These are phyloP conservation scores for Fusarium circinatum DNA, from an alignment of 2,329 filamentous ascomycete genomes.

Conservation along the genomic window DNA sequence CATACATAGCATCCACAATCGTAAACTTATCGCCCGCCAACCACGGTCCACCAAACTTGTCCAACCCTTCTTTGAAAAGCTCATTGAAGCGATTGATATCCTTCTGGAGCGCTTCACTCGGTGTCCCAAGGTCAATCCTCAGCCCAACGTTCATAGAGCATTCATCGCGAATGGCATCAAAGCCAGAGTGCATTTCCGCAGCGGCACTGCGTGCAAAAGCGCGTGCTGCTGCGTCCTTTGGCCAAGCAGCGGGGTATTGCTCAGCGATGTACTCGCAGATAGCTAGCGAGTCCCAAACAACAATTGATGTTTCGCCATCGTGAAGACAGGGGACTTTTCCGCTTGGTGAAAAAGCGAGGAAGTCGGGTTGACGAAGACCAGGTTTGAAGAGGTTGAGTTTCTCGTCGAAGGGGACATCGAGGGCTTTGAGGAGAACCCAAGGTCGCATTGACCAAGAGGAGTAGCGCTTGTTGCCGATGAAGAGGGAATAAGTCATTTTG, in stretches of 20 bases:
- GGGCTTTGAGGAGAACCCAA: conserved; percentile 57
- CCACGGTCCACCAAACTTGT: conserved; percentile 55
- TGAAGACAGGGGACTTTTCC: conserved; percentile 57
- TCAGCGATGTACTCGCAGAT: conserved; percentile 61
- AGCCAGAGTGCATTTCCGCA: conserved; percentile 60
- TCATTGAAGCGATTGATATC: conserved; percentile 51
- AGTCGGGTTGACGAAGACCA: conserved; percentile 48
- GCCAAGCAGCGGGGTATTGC: conserved; percentile 55
- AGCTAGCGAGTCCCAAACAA: conserved; percentile 60
- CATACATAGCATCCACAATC: conserved; percentile 55
- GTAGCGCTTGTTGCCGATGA: conserved; percentile 58
- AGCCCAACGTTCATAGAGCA: conserved; percentile 56
- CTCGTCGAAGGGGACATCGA: conserved; percentile 56
- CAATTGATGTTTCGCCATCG: conserved; percentile 43
- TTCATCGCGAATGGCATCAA: conserved; percentile 53
- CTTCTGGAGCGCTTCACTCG: conserved; percentile 45
- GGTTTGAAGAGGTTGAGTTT: conserved; percentile 49
- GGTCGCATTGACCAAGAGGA: conserved; percentile 59
- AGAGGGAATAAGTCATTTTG: conserved; percentile 52
- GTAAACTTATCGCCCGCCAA: conserved; percentile 52
- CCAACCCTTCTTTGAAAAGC: conserved; percentile 53
- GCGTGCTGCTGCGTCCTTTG: conserved; percentile 50
- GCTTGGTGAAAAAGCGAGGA: conserved; percentile 51
- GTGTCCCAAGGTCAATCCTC: conserved; percentile 47
- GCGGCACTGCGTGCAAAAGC: conserved; percentile 57